These are phyloP conservation scores for Teratosphaeria viscida DNA, from an alignment of 2,329 filamentous ascomycete species.

Conservation along the genomic window DNA sequence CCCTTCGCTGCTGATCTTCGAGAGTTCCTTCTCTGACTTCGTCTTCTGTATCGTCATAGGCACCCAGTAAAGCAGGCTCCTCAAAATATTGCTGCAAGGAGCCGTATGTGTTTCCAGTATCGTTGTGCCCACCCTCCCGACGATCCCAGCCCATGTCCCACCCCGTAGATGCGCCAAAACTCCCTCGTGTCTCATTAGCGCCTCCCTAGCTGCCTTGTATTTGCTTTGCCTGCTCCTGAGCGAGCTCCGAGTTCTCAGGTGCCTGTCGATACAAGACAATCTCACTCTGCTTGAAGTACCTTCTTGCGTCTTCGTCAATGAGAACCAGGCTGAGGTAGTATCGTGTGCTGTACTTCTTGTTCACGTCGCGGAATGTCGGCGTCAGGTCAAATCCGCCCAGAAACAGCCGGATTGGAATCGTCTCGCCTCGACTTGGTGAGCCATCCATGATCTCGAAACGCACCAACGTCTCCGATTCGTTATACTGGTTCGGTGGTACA, in stretches of 20 bases:
- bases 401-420: constrained; percentile 94
- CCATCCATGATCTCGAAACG: constrained; percentile 99
- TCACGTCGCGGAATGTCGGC: constrained; percentile 96
- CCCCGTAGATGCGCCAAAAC: constrained; percentile 7
- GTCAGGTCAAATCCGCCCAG: constrained; percentile 95
- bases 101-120: neutral
- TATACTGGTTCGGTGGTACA: constrained; percentile 95
- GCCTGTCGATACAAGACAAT: constrained; percentile 88
- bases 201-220: constrained; percentile 26
- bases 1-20: neutral
- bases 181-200: constrained; percentile 22
- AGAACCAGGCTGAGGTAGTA: constrained; percentile 89
- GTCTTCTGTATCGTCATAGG: neutral
- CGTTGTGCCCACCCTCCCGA: neutral
- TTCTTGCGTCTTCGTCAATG: constrained; percentile 62
- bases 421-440: constrained; percentile 87
- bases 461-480: constrained; percentile 96
- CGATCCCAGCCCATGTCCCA: neutral
- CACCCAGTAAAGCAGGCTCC: neutral
- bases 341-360: constrained; percentile 98
- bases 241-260: constrained; percentile 39
- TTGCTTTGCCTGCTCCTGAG: constrained; percentile 37
- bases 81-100: neutral
- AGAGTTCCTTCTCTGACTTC: neutral
- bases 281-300: constrained; percentile 99